Evolutionary conservation across 352 stramenopile genomes (phyloP), one percentile per base, ranked within the genome.

Genomic region (Phytophthora citrophthora): DNA sequence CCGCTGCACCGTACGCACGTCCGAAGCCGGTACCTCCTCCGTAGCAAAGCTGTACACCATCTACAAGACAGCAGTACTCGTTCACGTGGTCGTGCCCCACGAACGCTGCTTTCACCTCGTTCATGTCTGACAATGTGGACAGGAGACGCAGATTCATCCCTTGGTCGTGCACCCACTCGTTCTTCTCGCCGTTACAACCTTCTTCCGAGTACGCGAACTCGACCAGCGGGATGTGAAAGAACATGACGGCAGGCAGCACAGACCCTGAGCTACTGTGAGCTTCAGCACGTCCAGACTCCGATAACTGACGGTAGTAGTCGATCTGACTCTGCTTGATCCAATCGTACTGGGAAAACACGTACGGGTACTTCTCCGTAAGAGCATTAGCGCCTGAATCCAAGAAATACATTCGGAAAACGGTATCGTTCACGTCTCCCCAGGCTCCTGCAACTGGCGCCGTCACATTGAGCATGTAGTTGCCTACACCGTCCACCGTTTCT

Each of bases 371-470:
- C 0, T 63, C 48, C 10, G 43, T 74, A 26, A 73, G 48, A 3
- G 70, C 62, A 3, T 73, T 54, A 1, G 61, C 67, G 12, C 72
- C 54, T 0, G 81, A 88, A 49, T 88, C 81, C 26, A 90, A 46
- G 54, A 90, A 88, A 55, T 88, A 90, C 68, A 90, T 86, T 13
- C 76, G 76, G 46, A 89, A 87, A 2, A 88, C 70, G 0, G 51
- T 64, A 9, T 70, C 48, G 8, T 58, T 56, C 0, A 46, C 26
- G 16, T 44, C 15, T 4, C 79, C 75, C 79, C 77, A 88, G 0
- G 52, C 32, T 0, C 72, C 76, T 26, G 54, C 43, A 2, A 34
- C 29, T 16, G 82, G 77, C 0, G 79, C 71, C 3, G 73, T 54
- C 18, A 91, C 66, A 15, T 68, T 70, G 0, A 89, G 51, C 51